A percentile compares a stretch with the other conserved stretches of the same genome.
phyloP scores from a whole-genome alignment of 176 grass and related monocot genomes.

The Stipa capillata region DNA sequence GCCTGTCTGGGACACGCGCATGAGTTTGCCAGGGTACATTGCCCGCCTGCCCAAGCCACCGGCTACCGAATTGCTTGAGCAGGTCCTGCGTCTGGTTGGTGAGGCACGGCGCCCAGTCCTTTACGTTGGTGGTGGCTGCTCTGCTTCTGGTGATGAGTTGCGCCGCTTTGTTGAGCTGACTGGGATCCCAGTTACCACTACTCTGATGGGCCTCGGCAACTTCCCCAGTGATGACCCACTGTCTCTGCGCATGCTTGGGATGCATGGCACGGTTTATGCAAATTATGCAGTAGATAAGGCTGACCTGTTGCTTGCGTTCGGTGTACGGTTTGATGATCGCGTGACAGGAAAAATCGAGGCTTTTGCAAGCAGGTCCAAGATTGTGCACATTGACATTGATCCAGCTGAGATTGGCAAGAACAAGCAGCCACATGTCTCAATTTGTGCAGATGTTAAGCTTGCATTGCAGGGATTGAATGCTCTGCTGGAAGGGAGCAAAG shows the following conservation, averaged over 20 bases:
- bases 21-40: conserved; percentile 67
- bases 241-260: conserved; percentile 85
- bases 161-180: conserved; percentile 63
- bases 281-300: conserved; percentile 94
- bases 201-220: conserved; percentile 93
- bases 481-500: conserved; percentile 35
- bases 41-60: conserved; percentile 80
- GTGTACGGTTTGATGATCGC: conserved; percentile 88
- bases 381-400: conserved; percentile 97
- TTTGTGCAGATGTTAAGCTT: conserved; percentile 77
- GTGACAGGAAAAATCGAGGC: conserved; percentile 97
- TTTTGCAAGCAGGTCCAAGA: conserved; percentile 93
- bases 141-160: conserved; percentile 67
- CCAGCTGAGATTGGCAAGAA: conserved; percentile 99
- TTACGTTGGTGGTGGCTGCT: conserved; percentile 90
- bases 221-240: conserved; percentile 64
- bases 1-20: conserved; percentile 51
- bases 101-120: conserved; percentile 66
- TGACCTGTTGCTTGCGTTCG: conserved; percentile 89
- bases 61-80: conserved; percentile 47
- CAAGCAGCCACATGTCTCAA: conserved; percentile 89
- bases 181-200: conserved; percentile 82
- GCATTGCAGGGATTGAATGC: conserved; percentile 68
- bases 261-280: conserved; percentile 92
- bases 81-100: conserved; percentile 71